A percentile compares a stretch with the other conserved stretches of the same genome.
Evolutionary conservation across 164 flowering plant species (phyloP).

Genomic region (Dillenia turbinata): DNA sequence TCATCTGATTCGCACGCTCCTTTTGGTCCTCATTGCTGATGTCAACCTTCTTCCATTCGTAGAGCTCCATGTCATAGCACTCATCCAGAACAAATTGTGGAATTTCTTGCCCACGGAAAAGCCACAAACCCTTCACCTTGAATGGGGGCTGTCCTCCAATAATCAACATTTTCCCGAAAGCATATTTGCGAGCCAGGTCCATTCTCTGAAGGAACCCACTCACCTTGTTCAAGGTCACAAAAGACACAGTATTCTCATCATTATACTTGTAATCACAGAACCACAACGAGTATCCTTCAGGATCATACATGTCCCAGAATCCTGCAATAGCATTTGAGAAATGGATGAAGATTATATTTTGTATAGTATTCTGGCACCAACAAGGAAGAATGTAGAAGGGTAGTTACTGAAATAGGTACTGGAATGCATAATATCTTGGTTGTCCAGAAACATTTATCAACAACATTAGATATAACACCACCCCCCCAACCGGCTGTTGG

Average conservation of each 20-base stretch:
- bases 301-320: slow-evolving; percentile 99
- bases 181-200: slow-evolving; percentile 91
- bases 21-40: slow-evolving; percentile 71
- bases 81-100: slow-evolving; percentile 78
- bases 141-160: slow-evolving; percentile 72
- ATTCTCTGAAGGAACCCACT: slow-evolving; percentile 68
- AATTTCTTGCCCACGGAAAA: slow-evolving; percentile 86
- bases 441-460: too few species aligned
- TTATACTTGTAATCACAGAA: slow-evolving; percentile 65
- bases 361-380: background rate
- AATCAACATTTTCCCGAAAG: slow-evolving; percentile 89
- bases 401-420: background rate
- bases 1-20: slow-evolving; percentile 86
- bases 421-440: too few species aligned
- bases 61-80: slow-evolving; percentile 92
- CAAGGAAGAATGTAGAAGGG: background rate
- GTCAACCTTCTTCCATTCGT: slow-evolving; percentile 83
- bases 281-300: slow-evolving; percentile 84
- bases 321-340: slow-evolving; percentile 38
- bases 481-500: too few species aligned
- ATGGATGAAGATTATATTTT: background rate
- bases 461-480: background rate
- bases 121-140: slow-evolving; percentile 95
- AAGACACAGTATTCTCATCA: slow-evolving; percentile 87
- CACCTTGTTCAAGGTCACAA: slow-evolving; percentile 80